Conservation (phyloP, 2,329 filamentous ascomycete genomes). For the Chaetomium globosum region DNA sequence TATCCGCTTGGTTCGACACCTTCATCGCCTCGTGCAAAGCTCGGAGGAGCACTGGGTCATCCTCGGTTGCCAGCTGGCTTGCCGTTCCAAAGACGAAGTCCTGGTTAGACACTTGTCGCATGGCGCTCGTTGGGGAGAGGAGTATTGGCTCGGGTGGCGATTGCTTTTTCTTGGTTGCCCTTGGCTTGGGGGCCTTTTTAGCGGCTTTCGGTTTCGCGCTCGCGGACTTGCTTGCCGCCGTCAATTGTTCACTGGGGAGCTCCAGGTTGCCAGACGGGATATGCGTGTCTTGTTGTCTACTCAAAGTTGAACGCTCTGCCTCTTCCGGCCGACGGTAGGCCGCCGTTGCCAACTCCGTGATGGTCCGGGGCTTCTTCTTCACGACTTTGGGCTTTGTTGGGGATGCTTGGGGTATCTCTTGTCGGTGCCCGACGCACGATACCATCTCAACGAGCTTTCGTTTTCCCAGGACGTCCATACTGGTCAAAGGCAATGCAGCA, state of each 20-base stretch:
- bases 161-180: slow-evolving; percentile 44
- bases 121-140: slow-evolving; percentile 69
- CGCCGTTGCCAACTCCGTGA: slow-evolving; percentile 76
- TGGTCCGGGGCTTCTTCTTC: slow-evolving; percentile 73
- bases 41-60: slow-evolving; percentile 67
- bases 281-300: slow-evolving; percentile 41
- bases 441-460: slow-evolving; percentile 60
- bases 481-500: slow-evolving; percentile 22
- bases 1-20: slow-evolving; percentile 54
- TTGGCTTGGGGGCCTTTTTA: slow-evolving; percentile 10
- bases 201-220: slow-evolving; percentile 36
- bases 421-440: slow-evolving; percentile 39
- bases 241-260: slow-evolving; percentile 41
- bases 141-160: slow-evolving; percentile 53
- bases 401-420: slow-evolving; percentile 38
- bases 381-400: slow-evolving; percentile 55
- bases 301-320: slow-evolving; percentile 40
- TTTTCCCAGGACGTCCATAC: slow-evolving; percentile 51
- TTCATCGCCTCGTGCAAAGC: slow-evolving; percentile 65
- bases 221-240: slow-evolving; percentile 39
- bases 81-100: slow-evolving; percentile 85
- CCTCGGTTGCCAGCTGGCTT: slow-evolving; percentile 75
- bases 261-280: slow-evolving; percentile 54
- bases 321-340: slow-evolving; percentile 58
- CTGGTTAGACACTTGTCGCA: slow-evolving; percentile 67